Percentiles rank a stretch among this genome's conserved stretches.
These are phyloP conservation scores for Hondaea fermentalgiana DNA, from an alignment of 108 stramenopile genomes.

Conservation along the genomic window DNA sequence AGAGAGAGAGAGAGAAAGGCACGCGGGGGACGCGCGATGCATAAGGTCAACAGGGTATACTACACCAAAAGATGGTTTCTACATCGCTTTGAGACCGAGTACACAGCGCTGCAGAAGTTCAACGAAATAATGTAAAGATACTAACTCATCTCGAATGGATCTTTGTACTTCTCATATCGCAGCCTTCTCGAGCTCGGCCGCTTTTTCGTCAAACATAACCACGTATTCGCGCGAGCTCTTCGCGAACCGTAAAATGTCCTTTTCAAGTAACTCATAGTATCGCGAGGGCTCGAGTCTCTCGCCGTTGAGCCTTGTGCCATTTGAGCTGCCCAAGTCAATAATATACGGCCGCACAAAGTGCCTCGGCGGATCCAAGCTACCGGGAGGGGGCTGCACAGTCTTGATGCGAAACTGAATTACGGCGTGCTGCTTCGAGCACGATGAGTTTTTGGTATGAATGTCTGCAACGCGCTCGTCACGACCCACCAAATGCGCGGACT, in stretches of 20 bases:
- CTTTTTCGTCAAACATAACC: constrained; percentile 67
- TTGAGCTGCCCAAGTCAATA: constrained; percentile 90
- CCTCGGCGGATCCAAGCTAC: background rate
- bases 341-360: constrained; percentile 66
- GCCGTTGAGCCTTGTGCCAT: constrained; percentile 87
- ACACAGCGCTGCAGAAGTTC: too few relatives aligned
- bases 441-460: constrained; percentile 69
- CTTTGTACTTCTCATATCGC: too few relatives aligned
- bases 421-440: constrained; percentile 83
- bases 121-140: too few relatives aligned
- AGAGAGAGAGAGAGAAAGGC: too few relatives aligned
- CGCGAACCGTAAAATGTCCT: constrained; percentile 81
- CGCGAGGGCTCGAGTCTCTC: constrained; percentile 74
- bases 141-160: too few relatives aligned
- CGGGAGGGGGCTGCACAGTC: background rate
- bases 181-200: background rate
- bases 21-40: too few relatives aligned
- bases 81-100: too few relatives aligned
- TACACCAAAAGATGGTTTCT: too few relatives aligned
- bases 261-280: constrained; percentile 82
- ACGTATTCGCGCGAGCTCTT: constrained; percentile 84
- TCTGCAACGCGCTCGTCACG: constrained; percentile 76
- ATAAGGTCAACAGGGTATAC: too few relatives aligned
- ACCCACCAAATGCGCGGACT: constrained; percentile 85
- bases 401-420: constrained; percentile 81